Evolutionary conservation across 192 early-diverging fungal species (phyloP), one percentile per base, ranked within the genome.

Genomic region (Mortierella antarctica): DNA sequence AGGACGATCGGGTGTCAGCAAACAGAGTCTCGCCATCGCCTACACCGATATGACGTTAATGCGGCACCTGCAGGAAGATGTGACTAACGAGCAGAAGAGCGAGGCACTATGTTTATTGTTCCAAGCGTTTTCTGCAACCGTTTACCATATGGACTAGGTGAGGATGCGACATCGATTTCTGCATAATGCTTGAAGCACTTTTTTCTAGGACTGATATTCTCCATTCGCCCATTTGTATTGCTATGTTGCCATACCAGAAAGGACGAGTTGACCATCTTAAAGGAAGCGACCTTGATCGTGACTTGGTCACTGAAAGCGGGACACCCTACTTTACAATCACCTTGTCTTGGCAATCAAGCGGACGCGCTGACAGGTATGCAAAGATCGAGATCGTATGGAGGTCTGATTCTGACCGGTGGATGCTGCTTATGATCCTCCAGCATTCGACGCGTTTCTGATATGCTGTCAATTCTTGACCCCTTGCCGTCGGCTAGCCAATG

Each of bases 71-170:
- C 42, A 70, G 17, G 69, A 62, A 1, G 6, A 15, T 6, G 21
- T 4, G 15, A 62, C 59, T 20, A 70, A 62, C 20, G 55, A 45
- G 17, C 11, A 62, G 20, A 8, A 70, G 17, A 49, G 48, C 5
- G 42, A 54, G n/a, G 59, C 58, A 1, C 4, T 62, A 9, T 70
- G 58, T 53, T 41, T 70, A 17, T 18, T 70, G 8, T 61, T 70
- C 31, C 57, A 70, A n/a, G 68, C 68, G 2, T 61, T 70, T 54
- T 31, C 49, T n/a, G 49, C 58, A 5, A 70, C 68, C 49, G 2
- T 67, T 57, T 14, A 57, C 42, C 6, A 46, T 67, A 13, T 67
- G 65, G 65, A 67, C 65, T n/a, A 56, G 65, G 54, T 67, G 42
- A 17, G 31, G 42, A 18, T 63, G 31, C 31, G 31, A 3, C 31